Conservation (phyloP, 2,329 filamentous ascomycete genomes). For the Fusarium xyrophilum region DNA sequence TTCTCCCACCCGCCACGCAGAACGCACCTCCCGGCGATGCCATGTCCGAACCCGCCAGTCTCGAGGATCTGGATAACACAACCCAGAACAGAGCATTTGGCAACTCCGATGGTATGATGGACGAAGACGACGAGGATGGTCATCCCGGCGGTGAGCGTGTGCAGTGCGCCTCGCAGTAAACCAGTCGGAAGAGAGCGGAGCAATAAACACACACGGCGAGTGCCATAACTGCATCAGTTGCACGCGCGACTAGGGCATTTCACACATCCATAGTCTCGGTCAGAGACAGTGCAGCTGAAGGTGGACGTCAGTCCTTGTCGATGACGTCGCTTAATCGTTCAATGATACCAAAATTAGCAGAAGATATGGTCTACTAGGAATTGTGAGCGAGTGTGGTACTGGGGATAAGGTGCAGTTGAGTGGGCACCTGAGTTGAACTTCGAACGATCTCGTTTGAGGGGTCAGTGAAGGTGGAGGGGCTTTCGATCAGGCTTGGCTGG, state of each 20-base stretch:
- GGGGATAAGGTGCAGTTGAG: slow-evolving; percentile 16
- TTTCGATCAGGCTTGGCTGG: slow-evolving; percentile 47
- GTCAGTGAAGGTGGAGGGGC: slow-evolving; percentile 35
- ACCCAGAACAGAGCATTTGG: slow-evolving; percentile 71
- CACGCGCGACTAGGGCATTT: slow-evolving; percentile 1
- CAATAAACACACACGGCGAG: slow-evolving; percentile 23
- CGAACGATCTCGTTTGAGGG: slow-evolving; percentile 35
- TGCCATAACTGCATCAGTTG: slow-evolving; percentile 31
- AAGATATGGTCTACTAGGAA: slow-evolving; percentile 12
- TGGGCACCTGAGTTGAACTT: slow-evolving; percentile 27
- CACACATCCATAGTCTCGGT: slow-evolving; percentile 4
- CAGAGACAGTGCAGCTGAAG: slow-evolving; percentile 23
- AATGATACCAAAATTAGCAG: slow-evolving; percentile 41
- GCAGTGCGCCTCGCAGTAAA: slow-evolving; percentile 87
- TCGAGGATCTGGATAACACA: slow-evolving; percentile 82
- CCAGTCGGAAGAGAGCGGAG: slow-evolving; percentile 14
- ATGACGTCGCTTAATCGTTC: slow-evolving; percentile 38
- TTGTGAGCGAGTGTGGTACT: slow-evolving; percentile 16
- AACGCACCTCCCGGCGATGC: slow-evolving; percentile 76
- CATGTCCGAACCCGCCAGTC: slow-evolving; percentile 88
- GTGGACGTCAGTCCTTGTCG: slow-evolving; percentile 28
- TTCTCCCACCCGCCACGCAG: slow-evolving; percentile 76
- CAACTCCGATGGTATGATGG: slow-evolving; percentile 64
- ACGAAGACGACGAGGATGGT: slow-evolving; percentile 80
- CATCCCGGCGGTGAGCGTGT: slow-evolving; percentile 79